Evolutionary conservation across 805 yeast genomes (phyloP), one percentile per base, ranked within the genome.

Genomic region (Candida boleticola): DNA sequence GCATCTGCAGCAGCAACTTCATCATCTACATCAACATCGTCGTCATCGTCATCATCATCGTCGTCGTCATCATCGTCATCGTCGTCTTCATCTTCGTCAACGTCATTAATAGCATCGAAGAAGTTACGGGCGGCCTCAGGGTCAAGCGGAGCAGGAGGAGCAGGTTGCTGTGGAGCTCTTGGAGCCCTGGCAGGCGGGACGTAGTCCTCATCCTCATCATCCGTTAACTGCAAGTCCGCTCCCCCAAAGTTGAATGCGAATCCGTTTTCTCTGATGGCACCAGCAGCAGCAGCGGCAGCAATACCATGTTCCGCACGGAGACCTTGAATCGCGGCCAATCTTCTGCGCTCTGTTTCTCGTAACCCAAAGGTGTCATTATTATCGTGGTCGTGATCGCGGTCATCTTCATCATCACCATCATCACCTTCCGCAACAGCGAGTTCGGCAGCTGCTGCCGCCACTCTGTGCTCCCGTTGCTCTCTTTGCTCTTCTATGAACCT

Each of bases 11-110:
- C 43, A 3, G 43, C 46, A 1, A 39, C 53, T 18, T 14, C 20
- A 13, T 20, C 43, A 23, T 31, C 45, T 3, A 30, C 18, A 7
- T 34, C 42, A 13, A 29, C 39, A 7, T 35, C 40, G 10, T 41
- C 37, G 3, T 32, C 40, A 29, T 16, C 54, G 9, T 52, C 46
- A 11, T 18, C 32, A 20, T 52, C 52, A 14, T 42, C 52, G 10
- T 50, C 58, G 2, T 40, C 49, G n/a, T 41, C 49, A 2, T 39
- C 45, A 17, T 51, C 57, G 19, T 26, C 37, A 16, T 39, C 29
- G 31, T 29, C 26, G n/a, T n/a, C n/a, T n/a, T n/a, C n/a, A n/a
- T n/a, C n/a, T n/a, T n/a, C n/a, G n/a, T n/a, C n/a, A n/a, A 31
- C n/a, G n/a, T 34, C 37, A 23, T 30, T 18, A 7, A 7, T 18